A percentile compares a stretch with the other conserved stretches of the same genome.
These are phyloP conservation scores for Colletotrichum cuscutae DNA, from an alignment of 2,329 filamentous ascomycete genomes.

Conservation along the genomic window DNA sequence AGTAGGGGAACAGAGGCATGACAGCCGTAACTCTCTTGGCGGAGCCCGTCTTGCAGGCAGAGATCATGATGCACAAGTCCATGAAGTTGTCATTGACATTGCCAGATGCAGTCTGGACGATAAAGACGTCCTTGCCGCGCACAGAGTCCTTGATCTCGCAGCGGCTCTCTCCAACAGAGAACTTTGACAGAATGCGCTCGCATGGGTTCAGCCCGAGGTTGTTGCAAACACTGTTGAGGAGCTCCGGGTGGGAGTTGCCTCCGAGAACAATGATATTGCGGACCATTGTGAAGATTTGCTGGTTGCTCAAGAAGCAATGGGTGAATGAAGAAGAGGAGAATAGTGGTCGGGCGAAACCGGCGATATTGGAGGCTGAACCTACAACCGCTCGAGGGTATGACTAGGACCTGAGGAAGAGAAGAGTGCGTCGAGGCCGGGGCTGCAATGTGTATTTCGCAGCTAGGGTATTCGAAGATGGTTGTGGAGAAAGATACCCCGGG, in stretches of 20 bases:
- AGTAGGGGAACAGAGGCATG: slow-evolving; percentile 91
- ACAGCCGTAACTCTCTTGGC: slow-evolving; percentile 94
- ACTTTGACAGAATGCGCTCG: slow-evolving; percentile 87
- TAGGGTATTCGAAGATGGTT: background rate
- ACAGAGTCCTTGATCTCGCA: slow-evolving; percentile 98
- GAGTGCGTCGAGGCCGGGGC: background rate
- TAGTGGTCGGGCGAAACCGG: slow-evolving; percentile 28
- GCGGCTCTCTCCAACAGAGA: slow-evolving; percentile 93
- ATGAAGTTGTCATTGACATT: slow-evolving; percentile 97
- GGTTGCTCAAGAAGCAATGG: background rate
- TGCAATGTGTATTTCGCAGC: background rate
- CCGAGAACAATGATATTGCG: slow-evolving; percentile 95
- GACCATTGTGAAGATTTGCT: slow-evolving; percentile 70
- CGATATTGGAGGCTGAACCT: background rate
- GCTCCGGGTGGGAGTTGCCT: slow-evolving; percentile 89
- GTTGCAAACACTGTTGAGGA: slow-evolving; percentile 88
- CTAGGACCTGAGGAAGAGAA: background rate
- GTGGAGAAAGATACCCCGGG: background rate
- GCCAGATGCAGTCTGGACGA: slow-evolving; percentile 92
- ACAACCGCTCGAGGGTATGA: background rate
- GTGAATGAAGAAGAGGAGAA: background rate
- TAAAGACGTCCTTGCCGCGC: slow-evolving; percentile 98
- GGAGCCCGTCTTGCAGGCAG: slow-evolving; percentile 95
- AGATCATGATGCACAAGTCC: slow-evolving; percentile 97
- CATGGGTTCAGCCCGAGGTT: slow-evolving; percentile 88